Conservation (phyloP, 345 rosid species). For the Bretschneidera sinensis region DNA sequence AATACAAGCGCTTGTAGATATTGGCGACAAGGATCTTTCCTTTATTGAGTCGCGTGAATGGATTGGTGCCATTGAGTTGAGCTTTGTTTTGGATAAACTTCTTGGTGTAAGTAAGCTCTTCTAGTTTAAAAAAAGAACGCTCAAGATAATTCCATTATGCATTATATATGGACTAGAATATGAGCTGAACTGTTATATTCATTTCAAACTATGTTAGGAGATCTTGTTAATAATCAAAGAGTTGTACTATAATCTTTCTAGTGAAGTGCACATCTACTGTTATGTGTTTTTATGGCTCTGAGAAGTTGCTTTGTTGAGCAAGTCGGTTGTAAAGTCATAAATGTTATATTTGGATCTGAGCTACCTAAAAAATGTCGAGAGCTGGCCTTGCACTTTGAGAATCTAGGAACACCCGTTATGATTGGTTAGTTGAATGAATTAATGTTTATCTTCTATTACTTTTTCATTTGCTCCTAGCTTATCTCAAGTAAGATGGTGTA, state of each 20-base stretch:
- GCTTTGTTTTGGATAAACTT: slow-evolving; percentile 94
- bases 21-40: slow-evolving; percentile 86
- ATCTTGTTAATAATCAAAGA: neutral
- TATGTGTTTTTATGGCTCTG: slow-evolving; percentile 5
- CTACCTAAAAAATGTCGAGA: slow-evolving; percentile 93
- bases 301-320: slow-evolving; percentile 25
- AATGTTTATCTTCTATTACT: neutral
- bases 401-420: slow-evolving; percentile 96
- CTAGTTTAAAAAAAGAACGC: neutral
- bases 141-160: neutral
- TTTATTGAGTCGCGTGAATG: slow-evolving; percentile 88
- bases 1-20: slow-evolving; percentile 82
- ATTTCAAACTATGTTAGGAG: too few relatives aligned
- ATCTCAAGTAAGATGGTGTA: too few relatives aligned
- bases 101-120: slow-evolving; percentile 74
- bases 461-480: neutral
- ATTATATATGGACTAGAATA: neutral
- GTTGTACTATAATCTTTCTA: too few relatives aligned
- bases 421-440: slow-evolving; percentile 42
- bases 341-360: slow-evolving; percentile 87
- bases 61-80: slow-evolving; percentile 96
- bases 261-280: neutral
- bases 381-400: slow-evolving; percentile 87
- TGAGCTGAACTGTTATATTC: neutral
- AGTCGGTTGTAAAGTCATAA: slow-evolving; percentile 84